Percentiles rank a stretch among this genome's conserved stretches.
Evolutionary conservation across 805 yeast species (phyloP).

Genomic region (Nakazawaea ishiwadae): DNA sequence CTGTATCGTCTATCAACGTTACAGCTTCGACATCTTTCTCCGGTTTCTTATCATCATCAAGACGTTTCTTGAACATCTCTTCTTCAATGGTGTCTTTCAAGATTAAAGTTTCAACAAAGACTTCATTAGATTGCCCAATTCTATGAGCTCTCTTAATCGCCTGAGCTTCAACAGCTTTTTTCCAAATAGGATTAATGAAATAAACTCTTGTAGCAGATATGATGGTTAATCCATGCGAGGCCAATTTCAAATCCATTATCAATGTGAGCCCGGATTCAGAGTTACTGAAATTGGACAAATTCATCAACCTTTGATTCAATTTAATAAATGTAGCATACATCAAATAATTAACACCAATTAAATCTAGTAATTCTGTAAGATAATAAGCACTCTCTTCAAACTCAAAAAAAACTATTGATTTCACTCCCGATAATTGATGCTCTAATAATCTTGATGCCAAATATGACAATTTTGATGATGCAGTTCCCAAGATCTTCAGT

Average conservation of each 20-base stretch:
- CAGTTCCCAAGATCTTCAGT: conserved; percentile 52
- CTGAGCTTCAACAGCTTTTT: conserved; percentile 63
- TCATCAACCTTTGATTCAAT: conserved; percentile 44
- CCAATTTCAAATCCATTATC: conserved; percentile 63
- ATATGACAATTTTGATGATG: conserved; percentile 62
- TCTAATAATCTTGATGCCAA: conserved; percentile 49
- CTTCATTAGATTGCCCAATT: conserved; percentile 64
- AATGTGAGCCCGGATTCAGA: conserved; percentile 45
- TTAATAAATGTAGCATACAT: conserved; percentile 61
- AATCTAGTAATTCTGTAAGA: conserved; percentile 57
- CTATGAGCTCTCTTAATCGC: conserved; percentile 76
- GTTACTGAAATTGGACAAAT: conserved; percentile 46
- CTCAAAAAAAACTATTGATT: conserved; percentile 64
- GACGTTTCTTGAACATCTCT: conserved; percentile 49
- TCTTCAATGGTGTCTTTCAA: conserved; percentile 62
- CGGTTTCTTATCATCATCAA: conserved; percentile 14
- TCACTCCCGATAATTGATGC: conserved; percentile 40
- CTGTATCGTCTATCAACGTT: conserved; percentile 53
- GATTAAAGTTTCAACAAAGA: conserved; percentile 64
- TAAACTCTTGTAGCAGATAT: conserved; percentile 65
- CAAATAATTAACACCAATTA: conserved; percentile 55
- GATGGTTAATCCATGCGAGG: conserved; percentile 67
- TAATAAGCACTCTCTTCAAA: conserved; percentile 70
- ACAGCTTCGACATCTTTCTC: conserved; percentile 10
- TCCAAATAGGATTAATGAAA: conserved; percentile 72